These are phyloP conservation scores for Solanum verrucosum DNA, from an alignment of 257 asterid genomes.

Conservation along the genomic window DNA sequence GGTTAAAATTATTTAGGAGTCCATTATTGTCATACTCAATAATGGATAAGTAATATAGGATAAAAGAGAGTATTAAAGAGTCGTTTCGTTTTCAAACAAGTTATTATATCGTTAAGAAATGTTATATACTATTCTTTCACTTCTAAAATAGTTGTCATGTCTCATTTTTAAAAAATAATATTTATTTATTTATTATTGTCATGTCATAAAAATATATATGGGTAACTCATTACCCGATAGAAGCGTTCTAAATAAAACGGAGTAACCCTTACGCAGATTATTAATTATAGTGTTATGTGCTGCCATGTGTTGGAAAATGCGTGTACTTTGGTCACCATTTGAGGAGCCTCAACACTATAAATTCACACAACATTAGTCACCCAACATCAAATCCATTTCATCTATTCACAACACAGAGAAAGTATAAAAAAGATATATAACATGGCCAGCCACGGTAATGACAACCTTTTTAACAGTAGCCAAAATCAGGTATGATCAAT, in stretches of 20 bases:
- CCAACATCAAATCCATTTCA: background rate
- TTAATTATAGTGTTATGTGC: background rate
- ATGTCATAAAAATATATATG: too few species aligned
- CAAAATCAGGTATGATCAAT: background rate
- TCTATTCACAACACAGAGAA: background rate
- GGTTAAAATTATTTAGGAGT: too few species aligned
- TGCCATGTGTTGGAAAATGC: background rate
- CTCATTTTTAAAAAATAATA: background rate
- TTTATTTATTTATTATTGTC: too few species aligned
- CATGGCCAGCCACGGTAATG: constrained; percentile 2
- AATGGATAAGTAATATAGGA: too few species aligned
- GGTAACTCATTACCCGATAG: background rate
- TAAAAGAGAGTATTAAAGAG: too few species aligned
- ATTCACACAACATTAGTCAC: background rate
- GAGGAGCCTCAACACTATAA: background rate
- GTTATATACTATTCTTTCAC: background rate
- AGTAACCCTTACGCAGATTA: background rate
- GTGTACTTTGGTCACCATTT: background rate
- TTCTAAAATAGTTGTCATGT: background rate
- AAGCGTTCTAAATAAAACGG: background rate
- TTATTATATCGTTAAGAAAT: background rate
- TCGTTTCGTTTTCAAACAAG: background rate
- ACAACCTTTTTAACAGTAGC: background rate
- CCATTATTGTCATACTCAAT: too few species aligned
- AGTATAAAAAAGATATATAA: background rate